A percentile compares a stretch with the other conserved stretches of the same genome.
Evolutionary conservation across 805 yeast species (phyloP).

Genomic region (Candida coleopterorum): DNA sequence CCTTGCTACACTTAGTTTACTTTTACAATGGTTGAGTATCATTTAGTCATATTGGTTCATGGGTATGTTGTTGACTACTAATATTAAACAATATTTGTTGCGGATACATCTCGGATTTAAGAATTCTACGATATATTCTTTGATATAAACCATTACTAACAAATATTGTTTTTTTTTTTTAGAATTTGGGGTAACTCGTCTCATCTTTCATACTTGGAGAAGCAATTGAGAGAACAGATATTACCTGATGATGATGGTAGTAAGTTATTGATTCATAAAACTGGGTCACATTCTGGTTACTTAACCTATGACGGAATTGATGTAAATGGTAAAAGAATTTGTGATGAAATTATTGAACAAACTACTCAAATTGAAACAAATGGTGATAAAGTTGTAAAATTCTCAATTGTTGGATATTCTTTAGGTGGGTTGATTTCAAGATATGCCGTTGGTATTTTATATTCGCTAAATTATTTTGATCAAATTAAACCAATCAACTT

Average conservation of each 20-base stretch:
- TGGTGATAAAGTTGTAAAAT: constrained; percentile 25
- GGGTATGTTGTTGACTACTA: constrained; percentile 64
- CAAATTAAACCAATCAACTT: constrained; percentile 52
- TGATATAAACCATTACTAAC: constrained; percentile 3
- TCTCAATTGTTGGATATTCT: constrained; percentile 39
- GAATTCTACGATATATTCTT: too few species aligned
- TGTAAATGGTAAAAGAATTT: constrained; percentile 73
- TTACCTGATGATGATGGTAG: constrained; percentile 16
- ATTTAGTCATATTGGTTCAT: constrained; percentile 69
- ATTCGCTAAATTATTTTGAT: constrained; percentile 49
- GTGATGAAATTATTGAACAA: constrained; percentile 51
- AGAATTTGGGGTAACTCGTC: constrained; percentile 64
- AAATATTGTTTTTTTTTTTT: constrained; percentile 15
- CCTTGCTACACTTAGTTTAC: too few species aligned
- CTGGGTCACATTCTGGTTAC: constrained; percentile 65
- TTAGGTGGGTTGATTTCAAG: constrained; percentile 40
- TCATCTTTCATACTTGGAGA: constrained; percentile 60
- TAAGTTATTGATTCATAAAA: constrained; percentile 37
- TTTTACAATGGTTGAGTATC: constrained; percentile 32
- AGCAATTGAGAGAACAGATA: constrained; percentile 35
- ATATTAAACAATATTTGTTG: too few species aligned
- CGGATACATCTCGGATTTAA: too few species aligned
- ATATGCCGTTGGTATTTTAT: constrained; percentile 44
- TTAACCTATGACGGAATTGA: constrained; percentile 85
- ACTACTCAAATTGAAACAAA: constrained; percentile 9